Evolutionary conservation across 1,284 basidiomycete species (phyloP), one percentile per base, ranked within the genome.

Genomic region (Bondarzewia mesenterica): DNA sequence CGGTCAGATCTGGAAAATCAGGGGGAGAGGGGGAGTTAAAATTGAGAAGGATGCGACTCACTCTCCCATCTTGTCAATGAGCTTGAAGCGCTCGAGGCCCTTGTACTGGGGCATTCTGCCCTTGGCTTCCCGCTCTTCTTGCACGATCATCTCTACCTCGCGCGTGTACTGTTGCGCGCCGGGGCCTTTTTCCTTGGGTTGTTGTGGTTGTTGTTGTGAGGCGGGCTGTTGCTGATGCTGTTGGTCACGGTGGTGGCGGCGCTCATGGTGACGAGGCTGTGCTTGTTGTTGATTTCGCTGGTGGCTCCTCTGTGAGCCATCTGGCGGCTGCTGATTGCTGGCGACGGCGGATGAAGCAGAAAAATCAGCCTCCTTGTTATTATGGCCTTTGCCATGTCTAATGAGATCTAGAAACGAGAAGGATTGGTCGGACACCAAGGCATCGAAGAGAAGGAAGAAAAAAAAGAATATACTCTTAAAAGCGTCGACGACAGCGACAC

Each of bases 61-160:
- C 89, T 96, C 93, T 74, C 93, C 93, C 93, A 95, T 96, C 77
- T 95, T 95, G 55, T 89, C 84, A 16, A 92, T 54, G 18, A 96
- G 75, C 52, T 75, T 77, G 68, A 81, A 95, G 51, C 81, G 80
- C 65, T 95, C 93, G 44, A 95, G 77, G 18, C 91, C 92, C 61
- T 82, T 82, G 67, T 93, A 89, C 1, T 65, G 62, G 7, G 93
- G 93, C 83, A 95, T 80, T 66, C 81, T 87, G 45, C 73, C 71
- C 64, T 83, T 85, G 35, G 80, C 74, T 56, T 84, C 76, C 38
- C 82, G 78, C 61, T 90, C 89, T 60, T 93, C 85, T 53, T 85
- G 75, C 38, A 91, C 82, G 55, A 92, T 84, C 58, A 79, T 73
- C 57, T 89, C 84, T 21, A 79, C 82, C 52, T 83, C 80, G 29